Percentiles rank a stretch among this genome's conserved stretches.
These are phyloP conservation scores for Gymnopilus junonius DNA, from an alignment of 768 basidiomycete genomes.

Conservation along the genomic window DNA sequence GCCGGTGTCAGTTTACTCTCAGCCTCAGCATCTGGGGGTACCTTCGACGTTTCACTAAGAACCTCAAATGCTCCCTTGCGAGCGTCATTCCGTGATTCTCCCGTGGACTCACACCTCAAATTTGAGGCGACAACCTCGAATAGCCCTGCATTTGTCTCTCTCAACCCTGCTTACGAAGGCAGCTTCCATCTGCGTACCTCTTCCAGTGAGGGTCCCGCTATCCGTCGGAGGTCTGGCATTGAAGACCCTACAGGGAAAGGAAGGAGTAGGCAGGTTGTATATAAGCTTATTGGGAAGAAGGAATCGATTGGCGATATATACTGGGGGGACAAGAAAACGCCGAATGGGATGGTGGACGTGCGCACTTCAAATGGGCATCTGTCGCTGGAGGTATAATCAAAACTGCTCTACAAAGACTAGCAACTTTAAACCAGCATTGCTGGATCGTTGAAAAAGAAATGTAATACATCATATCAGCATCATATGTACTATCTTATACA, in stretches of 20 bases:
- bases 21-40: slow-evolving; percentile 25
- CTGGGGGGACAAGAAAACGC: neutral
- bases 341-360: neutral
- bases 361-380: neutral
- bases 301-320: neutral
- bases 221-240: slow-evolving; percentile 6
- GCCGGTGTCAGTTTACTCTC: slow-evolving; percentile 15
- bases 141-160: slow-evolving; percentile 31
- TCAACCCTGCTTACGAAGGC: slow-evolving; percentile 45
- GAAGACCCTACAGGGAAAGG: slow-evolving; percentile 30
- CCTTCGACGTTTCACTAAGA: slow-evolving; percentile 34
- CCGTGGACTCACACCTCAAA: slow-evolving; percentile 36
- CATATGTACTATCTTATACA: no score
- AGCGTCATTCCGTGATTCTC: slow-evolving; percentile 34
- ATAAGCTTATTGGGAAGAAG: neutral
- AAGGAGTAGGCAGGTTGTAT: slow-evolving; percentile 19
- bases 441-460: no score
- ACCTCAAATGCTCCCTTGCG: slow-evolving; percentile 38
- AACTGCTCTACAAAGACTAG: no score
- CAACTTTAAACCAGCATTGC: no score
- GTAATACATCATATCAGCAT: no score
- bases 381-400: no score
- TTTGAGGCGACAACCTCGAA: slow-evolving; percentile 37
- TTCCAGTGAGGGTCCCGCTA: neutral
- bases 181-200: slow-evolving; percentile 26